Percentiles rank a stretch among this genome's conserved stretches.
phyloP scores from a whole-genome alignment of 768 basidiomycete species.

The Mycena albidolilacea region DNA sequence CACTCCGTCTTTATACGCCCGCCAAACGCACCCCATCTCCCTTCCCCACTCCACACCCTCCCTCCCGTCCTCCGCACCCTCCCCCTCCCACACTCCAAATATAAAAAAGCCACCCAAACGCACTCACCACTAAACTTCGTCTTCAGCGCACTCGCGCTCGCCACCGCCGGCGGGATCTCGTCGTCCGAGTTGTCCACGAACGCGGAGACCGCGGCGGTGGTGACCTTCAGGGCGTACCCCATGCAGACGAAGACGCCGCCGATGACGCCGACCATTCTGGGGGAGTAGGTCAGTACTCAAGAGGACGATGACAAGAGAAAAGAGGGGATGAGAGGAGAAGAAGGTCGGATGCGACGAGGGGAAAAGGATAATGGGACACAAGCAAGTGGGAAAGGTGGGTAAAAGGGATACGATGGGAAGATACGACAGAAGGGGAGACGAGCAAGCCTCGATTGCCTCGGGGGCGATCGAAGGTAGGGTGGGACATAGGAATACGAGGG shows the following conservation, averaged over 20 bases:
- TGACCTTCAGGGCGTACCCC: conserved; percentile 80
- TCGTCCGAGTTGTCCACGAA: conserved; percentile 69
- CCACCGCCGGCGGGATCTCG: conserved; percentile 62
- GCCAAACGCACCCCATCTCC: too few species aligned
- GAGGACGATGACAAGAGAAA: not conserved
- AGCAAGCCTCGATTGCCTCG: too few species aligned
- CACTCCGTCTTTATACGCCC: too few species aligned
- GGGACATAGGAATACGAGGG: too few species aligned
- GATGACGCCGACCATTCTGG: conserved; percentile 88
- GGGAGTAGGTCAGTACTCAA: not conserved
- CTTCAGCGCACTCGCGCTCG: conserved; percentile 75
- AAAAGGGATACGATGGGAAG: too few species aligned
- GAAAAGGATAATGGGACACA: too few species aligned
- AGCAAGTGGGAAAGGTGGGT: too few species aligned
- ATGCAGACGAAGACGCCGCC: conserved; percentile 93
- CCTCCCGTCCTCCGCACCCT: too few species aligned
- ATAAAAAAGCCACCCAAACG: conserved; percentile 19
- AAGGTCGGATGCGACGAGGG: not conserved
- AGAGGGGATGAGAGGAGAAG: not conserved
- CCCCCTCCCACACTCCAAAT: too few species aligned
- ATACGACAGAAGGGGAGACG: too few species aligned
- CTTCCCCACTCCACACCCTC: too few species aligned
- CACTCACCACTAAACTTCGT: conserved; percentile 75
- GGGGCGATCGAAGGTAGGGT: too few species aligned
- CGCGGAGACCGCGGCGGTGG: conserved; percentile 75